Conservation (phyloP, 2,329 filamentous ascomycete species). For the Venturia nashicola region DNA sequence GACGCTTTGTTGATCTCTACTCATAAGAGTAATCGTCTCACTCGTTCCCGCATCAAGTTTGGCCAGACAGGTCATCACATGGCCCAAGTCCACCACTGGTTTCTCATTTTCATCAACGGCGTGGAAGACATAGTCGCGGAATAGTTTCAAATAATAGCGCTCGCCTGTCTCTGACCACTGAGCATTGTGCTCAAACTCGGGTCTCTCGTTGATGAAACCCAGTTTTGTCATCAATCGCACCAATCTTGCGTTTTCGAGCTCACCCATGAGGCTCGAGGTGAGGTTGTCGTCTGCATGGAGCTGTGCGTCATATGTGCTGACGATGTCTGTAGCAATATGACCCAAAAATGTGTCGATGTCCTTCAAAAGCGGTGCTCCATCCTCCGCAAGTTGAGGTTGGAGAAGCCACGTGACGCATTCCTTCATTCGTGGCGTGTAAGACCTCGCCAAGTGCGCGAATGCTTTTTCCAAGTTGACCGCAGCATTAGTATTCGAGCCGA, state of each 20-base stretch:
- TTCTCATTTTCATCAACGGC: slow-evolving; percentile 79
- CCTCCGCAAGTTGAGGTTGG: slow-evolving; percentile 38
- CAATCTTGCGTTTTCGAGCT: slow-evolving; percentile 81
- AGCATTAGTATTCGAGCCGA: slow-evolving; percentile 57
- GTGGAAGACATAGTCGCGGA: slow-evolving; percentile 95
- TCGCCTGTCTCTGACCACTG: slow-evolving; percentile 89
- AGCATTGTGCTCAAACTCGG: slow-evolving; percentile 62
- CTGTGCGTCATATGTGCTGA: slow-evolving; percentile 61
- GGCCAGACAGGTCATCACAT: slow-evolving; percentile 77
- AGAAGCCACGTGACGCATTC: slow-evolving; percentile 76
- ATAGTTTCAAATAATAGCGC: slow-evolving; percentile 84
- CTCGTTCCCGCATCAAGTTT: slow-evolving; percentile 85
- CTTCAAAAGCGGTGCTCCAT: slow-evolving; percentile 38
- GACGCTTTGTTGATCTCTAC: slow-evolving; percentile 78
- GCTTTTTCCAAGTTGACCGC: slow-evolving; percentile 54
- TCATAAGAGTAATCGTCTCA: slow-evolving; percentile 75
- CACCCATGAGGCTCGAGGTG: slow-evolving; percentile 57
- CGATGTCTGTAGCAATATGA: slow-evolving; percentile 66
- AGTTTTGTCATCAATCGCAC: slow-evolving; percentile 75
- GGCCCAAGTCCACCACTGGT: slow-evolving; percentile 73
- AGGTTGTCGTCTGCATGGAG: slow-evolving; percentile 71
- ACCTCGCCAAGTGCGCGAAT: slow-evolving; percentile 63
- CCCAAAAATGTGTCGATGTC: slow-evolving; percentile 68
- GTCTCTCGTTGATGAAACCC: slow-evolving; percentile 77
- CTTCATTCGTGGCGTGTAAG: slow-evolving; percentile 66